Conservation (phyloP, 2,329 filamentous ascomycete genomes). For the Xylaria digitata region DNA sequence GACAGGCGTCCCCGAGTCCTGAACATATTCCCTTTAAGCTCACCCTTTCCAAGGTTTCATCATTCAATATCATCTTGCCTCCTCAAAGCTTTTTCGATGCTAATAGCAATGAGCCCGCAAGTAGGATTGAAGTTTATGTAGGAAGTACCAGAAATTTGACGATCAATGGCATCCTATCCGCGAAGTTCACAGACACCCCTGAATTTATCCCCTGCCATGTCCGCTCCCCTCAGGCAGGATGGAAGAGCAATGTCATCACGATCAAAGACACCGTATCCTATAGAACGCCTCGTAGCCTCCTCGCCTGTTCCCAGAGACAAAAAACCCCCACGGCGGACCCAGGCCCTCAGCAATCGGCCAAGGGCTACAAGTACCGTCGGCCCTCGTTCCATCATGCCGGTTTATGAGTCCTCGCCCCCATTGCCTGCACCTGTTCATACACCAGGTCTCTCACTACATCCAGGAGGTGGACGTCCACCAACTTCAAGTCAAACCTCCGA, state of each 20-base stretch:
- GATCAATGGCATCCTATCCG: constrained; percentile 21
- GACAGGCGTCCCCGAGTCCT: neutral
- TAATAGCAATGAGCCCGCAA: neutral
- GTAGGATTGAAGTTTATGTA: neutral
- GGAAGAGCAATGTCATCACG: constrained; percentile 34
- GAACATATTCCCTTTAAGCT: neutral
- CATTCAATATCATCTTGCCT: neutral
- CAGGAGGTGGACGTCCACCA: constrained; percentile 36
- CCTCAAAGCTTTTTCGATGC: neutral
- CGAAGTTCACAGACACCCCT: constrained; percentile 7
- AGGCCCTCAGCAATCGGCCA: constrained; percentile 27
- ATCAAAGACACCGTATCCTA: constrained; percentile 34
- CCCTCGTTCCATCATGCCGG: constrained; percentile 28
- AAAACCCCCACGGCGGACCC: constrained; percentile 15
- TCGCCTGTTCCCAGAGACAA: constrained; percentile 31
- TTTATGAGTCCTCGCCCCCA: constrained; percentile 44
- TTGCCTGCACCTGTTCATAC: constrained; percentile 43
- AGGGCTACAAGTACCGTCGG: constrained; percentile 33
- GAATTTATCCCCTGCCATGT: constrained; percentile 28
- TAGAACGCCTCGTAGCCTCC: constrained; percentile 37
- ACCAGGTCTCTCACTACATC: constrained; percentile 43
- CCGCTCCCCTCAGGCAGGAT: constrained; percentile 26
- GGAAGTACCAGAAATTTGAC: neutral
- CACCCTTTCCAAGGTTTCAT: neutral
- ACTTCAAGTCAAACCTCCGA: constrained; percentile 30